phyloP scores from a whole-genome alignment of 208 protist genomes.

The Trypanosoma congolense region DNA sequence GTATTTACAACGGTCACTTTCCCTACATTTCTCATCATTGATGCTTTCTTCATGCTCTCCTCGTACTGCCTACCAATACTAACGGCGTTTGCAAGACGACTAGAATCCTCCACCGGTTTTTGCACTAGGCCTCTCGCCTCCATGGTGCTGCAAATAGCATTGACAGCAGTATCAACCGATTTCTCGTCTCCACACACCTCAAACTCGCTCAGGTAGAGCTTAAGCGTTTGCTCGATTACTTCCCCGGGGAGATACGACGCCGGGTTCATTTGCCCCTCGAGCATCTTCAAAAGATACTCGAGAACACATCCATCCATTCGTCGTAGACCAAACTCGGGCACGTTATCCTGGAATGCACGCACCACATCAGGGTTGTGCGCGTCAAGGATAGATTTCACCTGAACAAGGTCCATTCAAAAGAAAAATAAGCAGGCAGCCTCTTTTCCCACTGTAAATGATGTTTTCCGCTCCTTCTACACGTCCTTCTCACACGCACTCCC shows the following conservation, averaged over 20 bases:
- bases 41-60: slow-evolving; percentile 78
- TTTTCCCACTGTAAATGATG: neutral
- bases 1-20: slow-evolving; percentile 79
- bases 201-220: slow-evolving; percentile 77
- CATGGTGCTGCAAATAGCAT: slow-evolving; percentile 56
- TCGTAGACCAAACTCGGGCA: slow-evolving; percentile 67
- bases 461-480: slow-evolving; percentile 20
- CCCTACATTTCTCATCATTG: slow-evolving; percentile 78
- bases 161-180: slow-evolving; percentile 26
- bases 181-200: slow-evolving; percentile 48
- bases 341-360: slow-evolving; percentile 51
- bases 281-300: slow-evolving; percentile 80
- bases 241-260: slow-evolving; percentile 79
- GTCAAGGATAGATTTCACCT: slow-evolving; percentile 52
- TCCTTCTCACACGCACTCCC: slow-evolving; percentile 1
- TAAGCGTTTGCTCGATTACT: slow-evolving; percentile 67
- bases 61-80: slow-evolving; percentile 87
- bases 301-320: slow-evolving; percentile 75
- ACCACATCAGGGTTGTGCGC: slow-evolving; percentile 50
- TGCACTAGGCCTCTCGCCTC: slow-evolving; percentile 48
- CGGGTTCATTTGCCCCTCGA: slow-evolving; percentile 75
- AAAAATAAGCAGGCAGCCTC: neutral
- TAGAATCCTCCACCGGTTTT: slow-evolving; percentile 63
- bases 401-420: slow-evolving; percentile 45
- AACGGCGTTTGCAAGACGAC: slow-evolving; percentile 66